phyloP scores from a whole-genome alignment of 2,329 filamentous ascomycete genomes.

The Saccharata proteae region DNA sequence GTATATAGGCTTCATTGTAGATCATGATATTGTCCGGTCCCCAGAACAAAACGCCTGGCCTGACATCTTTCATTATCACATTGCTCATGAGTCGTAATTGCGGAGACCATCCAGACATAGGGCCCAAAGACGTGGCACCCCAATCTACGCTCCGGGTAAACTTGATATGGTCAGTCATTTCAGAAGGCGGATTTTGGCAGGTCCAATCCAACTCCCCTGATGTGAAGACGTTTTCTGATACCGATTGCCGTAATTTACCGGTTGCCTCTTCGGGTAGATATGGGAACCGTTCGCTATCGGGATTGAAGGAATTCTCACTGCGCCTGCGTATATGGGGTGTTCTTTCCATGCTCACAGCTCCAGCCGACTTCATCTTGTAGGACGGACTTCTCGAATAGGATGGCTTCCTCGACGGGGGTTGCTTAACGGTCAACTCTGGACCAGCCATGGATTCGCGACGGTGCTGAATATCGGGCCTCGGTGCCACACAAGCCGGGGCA shows the following conservation, averaged over 20 bases:
- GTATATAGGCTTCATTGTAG: slow-evolving; percentile 25
- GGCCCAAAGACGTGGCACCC: slow-evolving; percentile 35
- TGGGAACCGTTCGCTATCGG: no score
- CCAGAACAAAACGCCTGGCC: slow-evolving; percentile 30
- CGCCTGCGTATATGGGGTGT: no score
- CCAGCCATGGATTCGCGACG: no score
- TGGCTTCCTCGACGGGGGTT: no score
- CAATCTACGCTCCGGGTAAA: slow-evolving; percentile 36
- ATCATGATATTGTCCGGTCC: slow-evolving; percentile 23
- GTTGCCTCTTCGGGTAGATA: background rate
- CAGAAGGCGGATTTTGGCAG: background rate
- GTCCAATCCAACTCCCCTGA: slow-evolving; percentile 27
- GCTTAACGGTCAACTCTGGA: no score
- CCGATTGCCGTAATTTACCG: no score
- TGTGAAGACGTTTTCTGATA: no score
- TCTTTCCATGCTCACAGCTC: no score
- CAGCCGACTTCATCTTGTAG: no score
- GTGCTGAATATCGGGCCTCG: background rate
- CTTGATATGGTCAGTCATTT: slow-evolving; percentile 17
- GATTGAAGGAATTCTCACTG: no score
- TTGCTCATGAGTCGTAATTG: slow-evolving; percentile 32
- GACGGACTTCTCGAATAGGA: no score
- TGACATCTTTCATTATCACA: slow-evolving; percentile 19
- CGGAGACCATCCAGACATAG: slow-evolving; percentile 35
- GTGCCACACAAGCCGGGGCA: background rate